These are phyloP conservation scores for Podospora sp. DNA, from an alignment of 495 filamentous ascomycete genomes.

Conservation along the genomic window DNA sequence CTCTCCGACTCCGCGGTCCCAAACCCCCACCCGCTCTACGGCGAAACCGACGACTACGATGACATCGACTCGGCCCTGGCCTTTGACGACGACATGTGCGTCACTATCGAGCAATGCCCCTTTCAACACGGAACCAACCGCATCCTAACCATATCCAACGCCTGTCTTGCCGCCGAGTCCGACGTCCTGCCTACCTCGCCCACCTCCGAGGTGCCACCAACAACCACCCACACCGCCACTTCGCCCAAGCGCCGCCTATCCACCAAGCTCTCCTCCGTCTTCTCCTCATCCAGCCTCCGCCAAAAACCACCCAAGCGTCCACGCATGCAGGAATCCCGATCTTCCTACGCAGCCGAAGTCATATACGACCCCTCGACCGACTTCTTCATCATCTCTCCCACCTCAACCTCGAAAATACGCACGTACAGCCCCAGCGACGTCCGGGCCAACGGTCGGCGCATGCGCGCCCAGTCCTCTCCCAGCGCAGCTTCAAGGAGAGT, in stretches of 20 bases:
- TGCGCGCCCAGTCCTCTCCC: not conserved
- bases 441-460: not conserved
- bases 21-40: not conserved
- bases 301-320: not conserved
- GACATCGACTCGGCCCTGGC: not conserved
- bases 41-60: not conserved
- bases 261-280: not conserved
- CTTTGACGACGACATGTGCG: conserved; percentile 2
- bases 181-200: not conserved
- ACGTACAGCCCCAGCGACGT: not conserved
- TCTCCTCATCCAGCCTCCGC: not conserved
- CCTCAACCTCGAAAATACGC: not conserved
- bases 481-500: not conserved
- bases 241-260: not conserved
- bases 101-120: not conserved
- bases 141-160: not conserved
- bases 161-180: not conserved
- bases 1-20: not conserved
- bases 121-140: not conserved
- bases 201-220: not conserved
- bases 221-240: not conserved
- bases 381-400: not conserved
- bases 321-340: not conserved
- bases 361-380: not conserved
- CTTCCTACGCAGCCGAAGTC: too few species aligned